phyloP scores from a whole-genome alignment of 352 stramenopile genomes.

The Peronosclerospora sorghi region DNA sequence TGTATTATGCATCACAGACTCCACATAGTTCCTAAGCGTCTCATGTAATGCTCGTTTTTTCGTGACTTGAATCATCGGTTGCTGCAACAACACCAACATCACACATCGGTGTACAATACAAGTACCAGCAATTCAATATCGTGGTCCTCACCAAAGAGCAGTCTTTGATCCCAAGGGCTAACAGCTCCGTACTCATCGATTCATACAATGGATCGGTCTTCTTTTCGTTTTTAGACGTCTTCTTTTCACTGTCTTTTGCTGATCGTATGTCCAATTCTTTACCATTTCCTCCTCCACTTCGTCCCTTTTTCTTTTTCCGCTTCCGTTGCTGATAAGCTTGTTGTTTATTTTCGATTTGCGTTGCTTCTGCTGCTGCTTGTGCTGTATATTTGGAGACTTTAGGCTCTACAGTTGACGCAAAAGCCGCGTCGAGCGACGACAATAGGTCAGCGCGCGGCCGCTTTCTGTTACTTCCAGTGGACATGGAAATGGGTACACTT shows the following conservation, averaged over 20 bases:
- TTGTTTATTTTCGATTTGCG: slow-evolving; percentile 24
- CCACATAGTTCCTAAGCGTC: slow-evolving; percentile 39
- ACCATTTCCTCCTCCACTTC: slow-evolving; percentile 3
- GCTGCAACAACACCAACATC: slow-evolving; percentile 12
- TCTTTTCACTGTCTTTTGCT: not conserved
- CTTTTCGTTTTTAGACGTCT: slow-evolving; percentile 1
- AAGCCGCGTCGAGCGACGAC: slow-evolving; percentile 63
- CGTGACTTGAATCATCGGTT: slow-evolving; percentile 15
- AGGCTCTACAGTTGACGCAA: slow-evolving; percentile 25
- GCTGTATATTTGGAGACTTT: slow-evolving; percentile 57
- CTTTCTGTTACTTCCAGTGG: slow-evolving; percentile 30
- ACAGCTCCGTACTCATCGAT: slow-evolving; percentile 33
- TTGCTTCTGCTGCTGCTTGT: slow-evolving; percentile 36
- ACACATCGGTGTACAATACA: not conserved
- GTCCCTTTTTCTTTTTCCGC: slow-evolving; percentile 22
- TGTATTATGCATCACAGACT: slow-evolving; percentile 14
- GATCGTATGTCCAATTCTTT: slow-evolving; percentile 2
- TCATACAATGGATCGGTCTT: slow-evolving; percentile 40
- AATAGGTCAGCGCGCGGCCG: slow-evolving; percentile 58
- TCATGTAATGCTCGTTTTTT: slow-evolving; percentile 17
- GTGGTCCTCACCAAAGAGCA: slow-evolving; percentile 42
- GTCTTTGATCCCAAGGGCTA: slow-evolving; percentile 50
- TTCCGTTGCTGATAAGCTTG: slow-evolving; percentile 69
- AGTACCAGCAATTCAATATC: not conserved
- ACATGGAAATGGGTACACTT: slow-evolving; percentile 4